Evolutionary conservation across 768 basidiomycete species (phyloP).

Genomic region (Boletus rubescentipes): DNA sequence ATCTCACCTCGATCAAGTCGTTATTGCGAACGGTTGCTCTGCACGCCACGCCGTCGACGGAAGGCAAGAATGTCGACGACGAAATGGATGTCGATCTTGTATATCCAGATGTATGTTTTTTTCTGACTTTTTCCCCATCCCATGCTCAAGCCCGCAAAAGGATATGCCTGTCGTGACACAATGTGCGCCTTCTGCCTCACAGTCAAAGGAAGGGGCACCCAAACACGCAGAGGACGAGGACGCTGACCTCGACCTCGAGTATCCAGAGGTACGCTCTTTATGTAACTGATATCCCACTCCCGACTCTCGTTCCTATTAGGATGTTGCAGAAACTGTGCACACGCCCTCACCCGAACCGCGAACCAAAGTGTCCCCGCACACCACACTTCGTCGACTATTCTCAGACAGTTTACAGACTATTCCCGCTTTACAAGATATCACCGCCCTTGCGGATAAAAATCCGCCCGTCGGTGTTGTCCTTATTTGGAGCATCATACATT

Average conservation of each 20-base stretch:
- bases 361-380: neutral
- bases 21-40: neutral
- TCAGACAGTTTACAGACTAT: neutral
- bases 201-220: neutral
- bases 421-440: neutral
- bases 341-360: neutral
- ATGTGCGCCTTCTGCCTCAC: neutral
- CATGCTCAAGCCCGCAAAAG: slow-evolving; percentile 6
- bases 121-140: neutral
- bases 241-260: slow-evolving; percentile 13
- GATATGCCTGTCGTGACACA: neutral
- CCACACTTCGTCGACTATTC: slow-evolving; percentile 2
- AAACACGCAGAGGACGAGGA: neutral
- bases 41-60: neutral
- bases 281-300: neutral
- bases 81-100: slow-evolving; percentile 17
- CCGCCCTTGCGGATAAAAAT: neutral
- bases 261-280: slow-evolving; percentile 12
- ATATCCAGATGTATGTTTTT: slow-evolving; percentile 25
- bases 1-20: neutral
- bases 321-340: neutral
- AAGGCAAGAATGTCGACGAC: neutral
- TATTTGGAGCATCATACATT: neutral
- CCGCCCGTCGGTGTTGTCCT: slow-evolving; percentile 6
- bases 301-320: slow-evolving; percentile 5